Base-by-base conservation (phyloP, 2,329 filamentous ascomycete genomes). In the Colletotrichum truncatum region DNA sequence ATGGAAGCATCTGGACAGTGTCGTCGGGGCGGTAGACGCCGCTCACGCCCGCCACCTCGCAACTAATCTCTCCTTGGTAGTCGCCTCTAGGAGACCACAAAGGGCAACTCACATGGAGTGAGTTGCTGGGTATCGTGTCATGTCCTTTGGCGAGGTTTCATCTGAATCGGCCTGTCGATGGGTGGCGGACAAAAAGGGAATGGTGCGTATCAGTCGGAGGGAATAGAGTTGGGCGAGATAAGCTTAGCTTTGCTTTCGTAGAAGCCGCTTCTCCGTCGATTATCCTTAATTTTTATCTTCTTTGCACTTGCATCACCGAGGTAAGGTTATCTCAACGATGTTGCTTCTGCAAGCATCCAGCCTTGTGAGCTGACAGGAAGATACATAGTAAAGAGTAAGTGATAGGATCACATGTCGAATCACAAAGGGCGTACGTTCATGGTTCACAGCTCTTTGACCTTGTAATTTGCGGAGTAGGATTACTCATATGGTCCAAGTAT, bases 51-150 rank as follows among this genome's bases (percentile, higher is more conserved):
- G 23, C n/a, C 4, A 21, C 32, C 9, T 34, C 36, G 46, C 28
- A 49, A 23, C 26, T 28, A 14, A 12, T 32, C 7, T 12, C 23
- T 54, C 38, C 14, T 45, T n/a, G 14, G 18, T 23, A 21, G 32
- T 43, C 18, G 12, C 18, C 23, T 21, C 26, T 7, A 43, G 21
- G 36, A 18, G 8, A 4, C 39, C n/a, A 16, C 21, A 53, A 9
- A n/a, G 16, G 30, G n/a, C 48, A 48, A 39, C 48, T 25, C 32
- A 61, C 39, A 14, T 34, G 6, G 26, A 43, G 25, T 54, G 10
- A 46, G 48, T 64, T 64, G 39, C 28, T 12, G 49, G 12, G 23
- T 48, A 39, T 16, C 32, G 56, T 61, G 48, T 64, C 56, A 54
- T 25, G 39, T 54, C 48, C 30, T 9, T 45, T 21, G 38, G 26